Evolutionary conservation across 1,284 basidiomycete species (phyloP).

Genomic region (Bjerkandera adusta): DNA sequence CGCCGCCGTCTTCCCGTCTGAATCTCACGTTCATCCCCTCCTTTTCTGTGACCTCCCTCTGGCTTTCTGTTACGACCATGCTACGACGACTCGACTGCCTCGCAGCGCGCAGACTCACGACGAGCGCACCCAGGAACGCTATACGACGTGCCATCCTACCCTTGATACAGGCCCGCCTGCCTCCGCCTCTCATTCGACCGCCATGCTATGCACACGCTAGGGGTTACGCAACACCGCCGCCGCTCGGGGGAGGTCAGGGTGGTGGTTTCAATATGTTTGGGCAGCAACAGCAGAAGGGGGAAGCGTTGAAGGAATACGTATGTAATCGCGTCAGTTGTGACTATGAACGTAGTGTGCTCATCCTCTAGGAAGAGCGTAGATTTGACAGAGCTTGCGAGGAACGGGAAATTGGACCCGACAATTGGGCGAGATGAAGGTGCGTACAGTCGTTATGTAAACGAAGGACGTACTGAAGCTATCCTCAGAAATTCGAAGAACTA

Average conservation of each 20-base stretch:
- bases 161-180: not conserved
- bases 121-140: not conserved
- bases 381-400: slow-evolving; percentile 77
- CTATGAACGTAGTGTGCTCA: not conserved
- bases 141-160: not conserved
- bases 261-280: slow-evolving; percentile 11
- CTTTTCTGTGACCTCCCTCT: no score
- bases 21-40: no score
- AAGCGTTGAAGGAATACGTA: slow-evolving; percentile 12
- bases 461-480: slow-evolving; percentile 13
- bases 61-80: no score
- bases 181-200: not conserved
- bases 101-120: not conserved
- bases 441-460: slow-evolving; percentile 19
- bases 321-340: not conserved
- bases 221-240: slow-evolving; percentile 7
- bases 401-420: slow-evolving; percentile 87
- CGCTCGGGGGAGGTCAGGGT: slow-evolving; percentile 1
- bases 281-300: slow-evolving; percentile 9
- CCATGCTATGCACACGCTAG: not conserved
- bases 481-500: slow-evolving; percentile 83
- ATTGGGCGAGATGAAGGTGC: slow-evolving; percentile 85
- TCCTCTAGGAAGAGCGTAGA: slow-evolving; percentile 73
- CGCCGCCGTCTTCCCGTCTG: no score
- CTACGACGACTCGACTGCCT: not conserved